Percentiles rank a stretch among this genome's conserved stretches.
phyloP scores from a whole-genome alignment of 2,329 filamentous ascomycete genomes.

The Fusarium sambucinum region DNA sequence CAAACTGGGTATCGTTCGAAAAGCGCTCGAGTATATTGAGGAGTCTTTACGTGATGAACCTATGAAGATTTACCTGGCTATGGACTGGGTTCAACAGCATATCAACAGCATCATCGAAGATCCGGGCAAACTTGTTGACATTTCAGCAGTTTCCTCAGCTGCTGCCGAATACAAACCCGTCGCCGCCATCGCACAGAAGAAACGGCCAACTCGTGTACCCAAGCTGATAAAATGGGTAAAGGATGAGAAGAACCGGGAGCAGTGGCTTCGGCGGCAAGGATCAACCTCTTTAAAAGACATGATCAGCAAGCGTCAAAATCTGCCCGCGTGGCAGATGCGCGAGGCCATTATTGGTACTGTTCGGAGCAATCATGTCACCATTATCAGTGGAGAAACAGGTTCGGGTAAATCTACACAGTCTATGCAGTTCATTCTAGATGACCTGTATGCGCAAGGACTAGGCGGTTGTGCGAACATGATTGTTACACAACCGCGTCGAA shows the following conservation, averaged over 20 bases:
- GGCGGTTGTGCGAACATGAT: constrained; percentile 88
- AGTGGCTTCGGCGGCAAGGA: constrained; percentile 78
- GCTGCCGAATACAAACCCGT: constrained; percentile 64
- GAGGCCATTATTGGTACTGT: constrained; percentile 83
- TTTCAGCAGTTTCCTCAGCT: constrained; percentile 81
- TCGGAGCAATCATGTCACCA: constrained; percentile 84
- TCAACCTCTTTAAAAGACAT: constrained; percentile 78
- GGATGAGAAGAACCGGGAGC: constrained; percentile 69
- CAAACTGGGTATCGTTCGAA: constrained; percentile 86
- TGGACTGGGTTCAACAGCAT: constrained; percentile 92
- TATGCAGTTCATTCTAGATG: constrained; percentile 94
- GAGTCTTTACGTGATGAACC: constrained; percentile 82
- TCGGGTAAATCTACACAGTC: constrained; percentile 98
- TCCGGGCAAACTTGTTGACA: constrained; percentile 85
- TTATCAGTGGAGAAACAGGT: constrained; percentile 96
- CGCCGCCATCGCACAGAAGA: constrained; percentile 47
- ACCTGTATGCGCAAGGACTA: constrained; percentile 81
- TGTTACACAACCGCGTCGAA: constrained; percentile 93
- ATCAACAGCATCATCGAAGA: constrained; percentile 85
- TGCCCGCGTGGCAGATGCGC: constrained; percentile 90
- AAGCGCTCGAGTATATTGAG: constrained; percentile 77
- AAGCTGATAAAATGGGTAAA: constrained; percentile 73
- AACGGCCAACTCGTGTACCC: constrained; percentile 60
- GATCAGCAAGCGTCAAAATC: constrained; percentile 75
- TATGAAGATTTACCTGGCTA: constrained; percentile 87